Base-by-base conservation (phyloP, 208 protist genomes). In the Trypanosoma boissoni region DNA sequence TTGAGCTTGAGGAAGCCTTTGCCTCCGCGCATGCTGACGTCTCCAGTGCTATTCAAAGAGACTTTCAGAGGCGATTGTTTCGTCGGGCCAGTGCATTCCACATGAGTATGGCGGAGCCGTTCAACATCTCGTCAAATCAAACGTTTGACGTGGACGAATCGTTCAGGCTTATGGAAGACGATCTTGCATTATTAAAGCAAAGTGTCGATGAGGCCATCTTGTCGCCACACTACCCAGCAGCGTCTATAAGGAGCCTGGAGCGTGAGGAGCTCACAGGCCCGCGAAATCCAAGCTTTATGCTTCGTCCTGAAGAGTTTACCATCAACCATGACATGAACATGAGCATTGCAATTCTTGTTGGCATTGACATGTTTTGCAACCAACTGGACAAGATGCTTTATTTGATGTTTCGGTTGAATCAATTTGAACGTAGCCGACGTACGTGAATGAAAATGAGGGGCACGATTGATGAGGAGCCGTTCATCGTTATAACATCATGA, bases 271-370 rank as follows among this genome's bases (percentile, higher is more conserved):
- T 67, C 6, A 59, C 60, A 32, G 60, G 50, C 0, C 60, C 60
- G 32, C 60, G 60, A 32, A 56, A 67, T 49, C 53, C 43, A 28
- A 59, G 67, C 20, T 51, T 72, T 44, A 48, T 63, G 43, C 43
- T 56, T 2, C 37, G 58, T 14, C 53, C 55, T 3, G 64, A 74
- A 34, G 68, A 76, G 20, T 74, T 72, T 44, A 73, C 72, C 14
- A 54, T 86, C 41, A 71, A 68, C 37, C 64, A 74, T 36, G 80
- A 88, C 32, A 67, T 79, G 44, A 78, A 83, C 52, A 80, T 81
- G 72, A 65, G 74, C 46, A 72, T 82, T 37, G 72, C 74, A 12
- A 72, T 88, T 41, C 32, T 83, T 39, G 72, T 83, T 9, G 76
- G 61, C 31, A 69, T 68, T 16, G 67, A 78, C 27, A 83, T 83